Percentiles rank a stretch among this genome's conserved stretches.
Evolutionary conservation across 2,329 filamentous ascomycete genomes (phyloP).

Genomic region (Hypoxylon sp.): DNA sequence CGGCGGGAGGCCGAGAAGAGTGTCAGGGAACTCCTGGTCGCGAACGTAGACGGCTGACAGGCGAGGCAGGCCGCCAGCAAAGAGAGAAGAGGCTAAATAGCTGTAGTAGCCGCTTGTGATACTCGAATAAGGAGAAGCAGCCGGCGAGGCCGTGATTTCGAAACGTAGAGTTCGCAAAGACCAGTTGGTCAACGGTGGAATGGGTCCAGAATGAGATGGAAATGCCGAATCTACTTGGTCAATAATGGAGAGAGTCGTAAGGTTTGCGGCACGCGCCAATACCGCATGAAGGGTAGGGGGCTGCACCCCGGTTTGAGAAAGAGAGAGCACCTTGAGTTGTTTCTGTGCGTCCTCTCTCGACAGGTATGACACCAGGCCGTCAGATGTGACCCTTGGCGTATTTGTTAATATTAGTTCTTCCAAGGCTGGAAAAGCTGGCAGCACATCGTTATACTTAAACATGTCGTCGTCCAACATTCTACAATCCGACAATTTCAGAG

Average conservation of each 20-base stretch:
- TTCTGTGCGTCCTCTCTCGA: constrained; percentile 69
- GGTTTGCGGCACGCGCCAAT: constrained; percentile 66
- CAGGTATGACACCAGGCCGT: constrained; percentile 78
- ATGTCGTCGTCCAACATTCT: constrained; percentile 80
- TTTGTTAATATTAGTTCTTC: constrained; percentile 79
- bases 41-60: constrained; percentile 86
- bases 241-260: constrained; percentile 69
- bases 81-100: constrained; percentile 86
- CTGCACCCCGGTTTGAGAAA: constrained; percentile 79
- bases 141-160: constrained; percentile 77
- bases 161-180: constrained; percentile 81
- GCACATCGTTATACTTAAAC: constrained; percentile 73
- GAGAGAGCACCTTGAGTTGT: constrained; percentile 74
- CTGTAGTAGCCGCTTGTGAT: constrained; percentile 78
- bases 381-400: constrained; percentile 76
- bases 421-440: constrained; percentile 80
- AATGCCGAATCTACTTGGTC: constrained; percentile 64
- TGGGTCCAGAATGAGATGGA: constrained; percentile 59
- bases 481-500: constrained; percentile 79
- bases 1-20: constrained; percentile 77
- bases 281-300: constrained; percentile 71
- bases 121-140: constrained; percentile 68
- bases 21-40: constrained; percentile 84
- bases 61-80: constrained; percentile 78
- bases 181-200: constrained; percentile 75